phyloP scores from a whole-genome alignment of 2,329 filamentous ascomycete genomes.

The Calonectria montana region DNA sequence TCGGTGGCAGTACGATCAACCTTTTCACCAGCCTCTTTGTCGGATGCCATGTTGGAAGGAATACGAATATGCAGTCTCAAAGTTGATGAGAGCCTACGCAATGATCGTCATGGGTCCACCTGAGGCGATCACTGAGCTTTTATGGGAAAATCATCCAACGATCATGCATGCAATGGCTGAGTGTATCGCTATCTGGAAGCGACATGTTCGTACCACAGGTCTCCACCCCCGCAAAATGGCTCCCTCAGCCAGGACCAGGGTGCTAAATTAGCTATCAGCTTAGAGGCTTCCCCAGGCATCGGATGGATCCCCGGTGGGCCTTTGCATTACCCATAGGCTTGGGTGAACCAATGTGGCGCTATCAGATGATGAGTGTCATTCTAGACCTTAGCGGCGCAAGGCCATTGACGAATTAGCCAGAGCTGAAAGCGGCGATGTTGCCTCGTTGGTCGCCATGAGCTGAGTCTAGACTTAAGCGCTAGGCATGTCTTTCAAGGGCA shows the following conservation, averaged over 20 bases:
- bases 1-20: conserved; percentile 9
- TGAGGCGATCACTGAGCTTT: background rate
- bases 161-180: background rate
- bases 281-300: background rate
- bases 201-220: background rate
- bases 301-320: conserved; percentile 2
- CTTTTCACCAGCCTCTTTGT: conserved; percentile 24
- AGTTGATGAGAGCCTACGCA: background rate
- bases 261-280: background rate
- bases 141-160: background rate
- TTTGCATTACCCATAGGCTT: background rate
- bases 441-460: background rate
- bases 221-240: conserved; percentile 4
- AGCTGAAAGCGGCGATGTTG: background rate
- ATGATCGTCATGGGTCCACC: background rate
- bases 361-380: background rate
- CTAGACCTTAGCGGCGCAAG: background rate
- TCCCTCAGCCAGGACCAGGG: background rate
- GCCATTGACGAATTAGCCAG: background rate
- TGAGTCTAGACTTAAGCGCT: background rate
- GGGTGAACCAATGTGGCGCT: background rate
- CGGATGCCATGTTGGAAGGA: conserved; percentile 12
- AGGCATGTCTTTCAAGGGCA: background rate
- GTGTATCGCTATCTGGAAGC: background rate
- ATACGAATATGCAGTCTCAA: conserved; percentile 8